A percentile compares a stretch with the other conserved stretches of the same genome.
Conservation (phyloP, 805 yeast species). For the Sugiyamaella americana region DNA sequence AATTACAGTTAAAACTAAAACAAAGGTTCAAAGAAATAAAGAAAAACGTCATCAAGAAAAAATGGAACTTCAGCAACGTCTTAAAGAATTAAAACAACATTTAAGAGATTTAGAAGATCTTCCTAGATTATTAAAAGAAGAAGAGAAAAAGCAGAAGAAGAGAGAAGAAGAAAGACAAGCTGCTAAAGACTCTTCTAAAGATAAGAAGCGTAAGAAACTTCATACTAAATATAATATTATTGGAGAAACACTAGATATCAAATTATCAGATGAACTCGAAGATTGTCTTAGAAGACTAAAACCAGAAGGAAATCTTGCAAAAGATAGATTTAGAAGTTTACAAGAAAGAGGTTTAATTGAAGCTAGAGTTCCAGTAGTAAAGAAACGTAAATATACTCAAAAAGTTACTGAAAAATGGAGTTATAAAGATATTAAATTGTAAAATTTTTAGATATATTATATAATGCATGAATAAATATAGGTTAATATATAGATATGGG, state of each 20-base stretch:
- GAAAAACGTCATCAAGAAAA: constrained; percentile 50
- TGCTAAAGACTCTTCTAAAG: constrained; percentile 23
- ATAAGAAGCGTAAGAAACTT: constrained; percentile 32
- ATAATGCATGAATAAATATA: too few species aligned
- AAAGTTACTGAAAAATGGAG: constrained; percentile 90
- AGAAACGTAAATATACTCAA: constrained; percentile 59
- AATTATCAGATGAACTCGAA: constrained; percentile 80
- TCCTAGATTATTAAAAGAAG: constrained; percentile 26
- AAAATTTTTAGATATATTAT: too few species aligned
- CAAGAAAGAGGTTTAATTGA: constrained; percentile 87
- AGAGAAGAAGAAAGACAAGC: constrained; percentile 16
- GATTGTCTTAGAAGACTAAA: constrained; percentile 77
- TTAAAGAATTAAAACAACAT: constrained; percentile 54
- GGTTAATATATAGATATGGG: too few species aligned
- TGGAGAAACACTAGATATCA: constrained; percentile 56
- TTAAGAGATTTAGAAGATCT: constrained; percentile 52
- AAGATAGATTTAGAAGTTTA: constrained; percentile 72
- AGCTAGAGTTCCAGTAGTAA: constrained; percentile 64
- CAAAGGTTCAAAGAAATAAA: constrained; percentile 68
- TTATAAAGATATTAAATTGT: constrained; percentile 63
- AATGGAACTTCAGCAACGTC: constrained; percentile 45
- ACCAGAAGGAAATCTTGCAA: constrained; percentile 84
- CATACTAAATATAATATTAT: constrained; percentile 44
- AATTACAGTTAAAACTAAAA: constrained; percentile 62
- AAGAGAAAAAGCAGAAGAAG: constrained; percentile 17